Evolutionary conservation across 2,329 filamentous ascomycete genomes (phyloP), one percentile per base, ranked within the genome.

Genomic region (Cladosporium sp.): DNA sequence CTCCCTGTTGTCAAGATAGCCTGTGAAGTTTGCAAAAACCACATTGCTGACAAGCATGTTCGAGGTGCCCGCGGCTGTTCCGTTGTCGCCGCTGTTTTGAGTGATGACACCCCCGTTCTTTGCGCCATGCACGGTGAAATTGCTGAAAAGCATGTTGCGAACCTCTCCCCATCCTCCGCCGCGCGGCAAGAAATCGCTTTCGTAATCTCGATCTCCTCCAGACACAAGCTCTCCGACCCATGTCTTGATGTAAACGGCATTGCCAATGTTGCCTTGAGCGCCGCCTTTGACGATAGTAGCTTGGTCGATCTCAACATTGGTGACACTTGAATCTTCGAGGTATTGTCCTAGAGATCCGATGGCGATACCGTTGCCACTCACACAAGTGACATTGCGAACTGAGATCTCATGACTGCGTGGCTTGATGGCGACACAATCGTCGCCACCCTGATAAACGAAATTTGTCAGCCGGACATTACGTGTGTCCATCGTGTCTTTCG

Each of bases 351-450:
- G 75, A 67, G 79, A 82, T 1, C 85, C 85, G 46, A 81, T 80
- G 5, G 85, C 84, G 31, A 80, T 80, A 61, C 80, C 80, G 66
- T 86, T 86, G 3, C 84, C 84, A 14, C 82, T 81, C 50, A 80
- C 78, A 64, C 86, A 91, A 66, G 79, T 80, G 7, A 81, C 69
- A 72, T 85, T 89, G 65, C 84, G 81, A 65, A 83, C 75, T 40
- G 79, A 76, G 67, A 84, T 81, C 70, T 89, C 87, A 76, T 86
- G 82, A 65, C 86, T 87, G 76, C 89, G 82, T 50, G 84, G 81
- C 77, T 90, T 91, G 67, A 83, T 80, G 49, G 84, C 83, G 29
- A 87, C 83, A 75, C 89, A 92, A 65, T 85, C 78, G 72, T 83
- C 89, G 71, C 87, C 84, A 11, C 84, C 84, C 75, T 85, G 83